phyloP scores from a whole-genome alignment of 1,284 basidiomycete species.

The Coniferiporia sulphurascens region DNA sequence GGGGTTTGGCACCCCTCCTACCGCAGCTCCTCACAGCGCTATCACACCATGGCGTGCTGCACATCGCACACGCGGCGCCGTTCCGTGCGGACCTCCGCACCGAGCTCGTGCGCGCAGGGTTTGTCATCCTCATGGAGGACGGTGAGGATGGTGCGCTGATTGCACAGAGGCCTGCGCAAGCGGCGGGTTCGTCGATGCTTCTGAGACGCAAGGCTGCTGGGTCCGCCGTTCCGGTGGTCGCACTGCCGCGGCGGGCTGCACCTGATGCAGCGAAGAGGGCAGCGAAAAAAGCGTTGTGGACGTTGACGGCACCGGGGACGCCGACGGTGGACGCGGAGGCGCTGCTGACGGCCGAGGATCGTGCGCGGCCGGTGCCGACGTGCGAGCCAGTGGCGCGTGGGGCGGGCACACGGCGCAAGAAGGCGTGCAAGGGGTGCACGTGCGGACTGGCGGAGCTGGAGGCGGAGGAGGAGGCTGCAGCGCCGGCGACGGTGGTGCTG shows the following conservation, averaged over 20 bases:
- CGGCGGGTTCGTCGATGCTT: conserved; percentile 31
- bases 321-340: conserved; percentile 73
- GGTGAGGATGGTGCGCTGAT: conserved; percentile 42
- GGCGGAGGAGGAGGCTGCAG: conserved; percentile 70
- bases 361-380: conserved; percentile 57
- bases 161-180: conserved; percentile 60
- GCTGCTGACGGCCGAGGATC: conserved; percentile 71
- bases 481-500: conserved; percentile 46
- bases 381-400: conserved; percentile 54
- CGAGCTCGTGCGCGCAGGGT: conserved; percentile 59
- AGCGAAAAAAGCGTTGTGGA: conserved; percentile 77
- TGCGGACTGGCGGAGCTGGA: conserved; percentile 93
- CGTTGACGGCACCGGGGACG: conserved; percentile 55
- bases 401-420: conserved; percentile 60
- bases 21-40: conserved; percentile 54
- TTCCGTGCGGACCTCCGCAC: conserved; percentile 43
- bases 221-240: conserved; percentile 17
- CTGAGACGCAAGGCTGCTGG: conserved; percentile 27
- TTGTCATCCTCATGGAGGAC: conserved; percentile 45
- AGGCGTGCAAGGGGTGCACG: conserved; percentile 92
- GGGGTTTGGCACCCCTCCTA: conserved; percentile 51
- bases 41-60: conserved; percentile 59
- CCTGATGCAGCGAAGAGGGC: conserved; percentile 23
- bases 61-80: conserved; percentile 51
- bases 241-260: conserved; percentile 33